These are phyloP conservation scores for Cryphonectria naterciae DNA, from an alignment of 2,329 filamentous ascomycete genomes.

Conservation along the genomic window DNA sequence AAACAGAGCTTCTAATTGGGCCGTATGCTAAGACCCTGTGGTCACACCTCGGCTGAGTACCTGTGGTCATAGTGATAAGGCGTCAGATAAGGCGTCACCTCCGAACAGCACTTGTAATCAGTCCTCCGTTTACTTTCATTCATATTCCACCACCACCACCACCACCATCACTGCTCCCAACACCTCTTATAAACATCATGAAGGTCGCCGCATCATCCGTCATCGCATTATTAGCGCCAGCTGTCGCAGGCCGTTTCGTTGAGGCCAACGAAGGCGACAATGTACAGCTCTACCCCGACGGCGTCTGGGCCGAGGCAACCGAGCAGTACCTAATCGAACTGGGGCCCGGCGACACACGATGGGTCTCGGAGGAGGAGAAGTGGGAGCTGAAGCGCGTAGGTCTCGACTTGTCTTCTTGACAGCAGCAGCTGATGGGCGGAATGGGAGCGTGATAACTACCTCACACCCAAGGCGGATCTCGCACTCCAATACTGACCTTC, in stretches of 20 bases:
- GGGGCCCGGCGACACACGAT: conserved; percentile 78
- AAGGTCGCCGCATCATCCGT: conserved; percentile 58
- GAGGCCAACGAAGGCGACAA: conserved; percentile 55
- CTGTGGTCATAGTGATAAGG: conserved; percentile 5
- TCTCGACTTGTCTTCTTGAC: conserved; percentile 25
- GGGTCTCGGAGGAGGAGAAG: conserved; percentile 94
- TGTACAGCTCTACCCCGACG: conserved; percentile 52
- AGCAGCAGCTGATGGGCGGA: background rate
- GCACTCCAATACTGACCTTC: background rate
- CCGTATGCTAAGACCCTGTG: rapidly evolving
- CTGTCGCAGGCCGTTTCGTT: conserved; percentile 59
- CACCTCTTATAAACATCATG: conserved; percentile 43
- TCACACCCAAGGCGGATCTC: background rate
- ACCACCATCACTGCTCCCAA: background rate
- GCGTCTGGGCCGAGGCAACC: conserved; percentile 34
- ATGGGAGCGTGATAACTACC: background rate
- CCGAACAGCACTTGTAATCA: background rate
- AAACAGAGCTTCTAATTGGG: background rate
- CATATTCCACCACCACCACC: background rate
- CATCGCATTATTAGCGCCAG: conserved; percentile 59
- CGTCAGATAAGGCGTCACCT: background rate
- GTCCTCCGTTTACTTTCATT: background rate
- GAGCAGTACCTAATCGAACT: conserved; percentile 80
- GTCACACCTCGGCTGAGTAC: background rate
- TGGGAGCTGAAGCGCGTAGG: conserved; percentile 84